phyloP scores from a whole-genome alignment of 176 grass and related monocot species.

The Oryza nivara region DNA sequence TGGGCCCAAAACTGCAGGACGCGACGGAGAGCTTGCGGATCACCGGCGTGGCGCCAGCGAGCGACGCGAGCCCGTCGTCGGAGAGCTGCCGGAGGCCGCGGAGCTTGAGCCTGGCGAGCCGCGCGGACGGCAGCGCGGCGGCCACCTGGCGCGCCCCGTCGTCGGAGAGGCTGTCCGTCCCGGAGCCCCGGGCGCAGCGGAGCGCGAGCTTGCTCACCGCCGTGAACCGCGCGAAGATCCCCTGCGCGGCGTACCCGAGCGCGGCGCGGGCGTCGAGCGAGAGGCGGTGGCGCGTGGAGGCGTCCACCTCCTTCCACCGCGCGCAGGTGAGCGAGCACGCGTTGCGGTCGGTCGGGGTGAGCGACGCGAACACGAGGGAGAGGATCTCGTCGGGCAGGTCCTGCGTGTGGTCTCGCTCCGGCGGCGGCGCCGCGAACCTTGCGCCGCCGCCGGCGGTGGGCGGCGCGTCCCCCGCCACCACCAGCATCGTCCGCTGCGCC shows the following conservation, averaged over 20 bases:
- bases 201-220: constrained; percentile 74
- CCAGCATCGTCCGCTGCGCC: background rate
- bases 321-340: constrained; percentile 72
- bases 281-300: constrained; percentile 61
- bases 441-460: too few relatives aligned
- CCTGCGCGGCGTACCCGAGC: constrained; percentile 36
- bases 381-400: constrained; percentile 93
- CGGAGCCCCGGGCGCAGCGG: constrained; percentile 54
- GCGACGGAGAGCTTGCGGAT: constrained; percentile 84
- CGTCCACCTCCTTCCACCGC: constrained; percentile 76
- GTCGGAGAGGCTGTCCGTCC: constrained; percentile 74
- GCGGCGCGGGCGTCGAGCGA: constrained; percentile 56
- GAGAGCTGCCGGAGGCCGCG: constrained; percentile 73
- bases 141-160: constrained; percentile 53
- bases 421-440: background rate
- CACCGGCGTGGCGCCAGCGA: constrained; percentile 45
- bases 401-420: constrained; percentile 64
- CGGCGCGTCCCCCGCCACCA: background rate
- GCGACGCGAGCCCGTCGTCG: constrained; percentile 62
- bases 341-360: constrained; percentile 64
- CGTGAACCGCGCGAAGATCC: constrained; percentile 64
- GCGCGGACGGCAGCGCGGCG: constrained; percentile 36
- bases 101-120: constrained; percentile 80
- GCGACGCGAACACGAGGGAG: constrained; percentile 67
- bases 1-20: constrained; percentile 84